Evolutionary conservation across 208 protist species (phyloP).

Genomic region (Phytomonas sp.): DNA sequence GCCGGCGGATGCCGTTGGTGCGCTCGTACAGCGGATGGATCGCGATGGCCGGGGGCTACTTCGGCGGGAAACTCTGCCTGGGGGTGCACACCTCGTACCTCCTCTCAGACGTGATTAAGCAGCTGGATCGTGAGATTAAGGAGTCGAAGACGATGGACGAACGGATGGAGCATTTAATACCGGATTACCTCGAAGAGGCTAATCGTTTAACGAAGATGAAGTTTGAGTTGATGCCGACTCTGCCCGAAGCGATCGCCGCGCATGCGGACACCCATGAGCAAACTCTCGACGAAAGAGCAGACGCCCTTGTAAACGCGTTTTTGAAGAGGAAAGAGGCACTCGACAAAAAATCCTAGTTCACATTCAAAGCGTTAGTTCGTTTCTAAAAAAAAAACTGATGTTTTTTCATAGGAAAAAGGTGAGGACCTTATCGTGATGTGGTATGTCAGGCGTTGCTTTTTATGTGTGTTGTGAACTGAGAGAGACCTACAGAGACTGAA

Average conservation of each 20-base stretch:
- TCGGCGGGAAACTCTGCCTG: constrained; percentile 61
- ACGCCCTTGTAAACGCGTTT: constrained; percentile 56
- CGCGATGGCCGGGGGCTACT: constrained; percentile 64
- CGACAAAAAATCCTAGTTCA: constrained; percentile 19
- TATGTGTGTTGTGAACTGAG: neutral
- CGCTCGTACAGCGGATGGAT: constrained; percentile 69
- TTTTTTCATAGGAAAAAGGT: neutral
- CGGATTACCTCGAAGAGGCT: constrained; percentile 56
- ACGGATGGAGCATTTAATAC: constrained; percentile 43
- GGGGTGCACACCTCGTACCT: constrained; percentile 50
- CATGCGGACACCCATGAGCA: constrained; percentile 14
- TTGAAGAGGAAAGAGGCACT: constrained; percentile 40
- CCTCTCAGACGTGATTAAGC: constrained; percentile 32
- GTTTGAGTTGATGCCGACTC: constrained; percentile 47
- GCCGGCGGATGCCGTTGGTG: constrained; percentile 60
- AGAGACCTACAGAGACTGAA: neutral
- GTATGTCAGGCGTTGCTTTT: neutral
- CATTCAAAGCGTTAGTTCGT: constrained; percentile 1
- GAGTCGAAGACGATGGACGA: constrained; percentile 69
- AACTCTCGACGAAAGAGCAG: constrained; percentile 37
- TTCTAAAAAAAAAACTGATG: constrained; percentile 4
- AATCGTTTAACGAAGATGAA: constrained; percentile 47
- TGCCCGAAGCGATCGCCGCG: constrained; percentile 29
- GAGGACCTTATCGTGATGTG: neutral
- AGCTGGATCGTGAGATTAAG: constrained; percentile 51